Percentiles rank a stretch among this genome's conserved stretches.
phyloP scores from a whole-genome alignment of 352 stramenopile species.

The Globisporangium cystogenes region DNA sequence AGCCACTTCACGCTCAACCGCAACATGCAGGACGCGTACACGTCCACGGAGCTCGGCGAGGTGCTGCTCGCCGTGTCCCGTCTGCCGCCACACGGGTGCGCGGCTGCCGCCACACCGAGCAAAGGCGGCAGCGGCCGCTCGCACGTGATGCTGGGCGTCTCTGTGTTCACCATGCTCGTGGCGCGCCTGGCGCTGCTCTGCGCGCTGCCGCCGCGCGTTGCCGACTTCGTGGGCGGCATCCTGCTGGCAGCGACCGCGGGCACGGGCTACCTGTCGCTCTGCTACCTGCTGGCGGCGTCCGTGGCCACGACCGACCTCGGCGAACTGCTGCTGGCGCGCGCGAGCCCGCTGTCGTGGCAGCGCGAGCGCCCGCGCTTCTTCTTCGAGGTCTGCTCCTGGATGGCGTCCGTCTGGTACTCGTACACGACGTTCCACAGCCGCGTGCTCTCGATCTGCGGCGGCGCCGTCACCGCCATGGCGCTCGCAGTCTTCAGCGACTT shows the following conservation, averaged over 20 bases:
- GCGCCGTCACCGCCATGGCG: conserved; percentile 28
- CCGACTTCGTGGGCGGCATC: conserved; percentile 45
- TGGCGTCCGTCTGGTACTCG: conserved; percentile 60
- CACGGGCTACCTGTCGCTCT: conserved; percentile 40
- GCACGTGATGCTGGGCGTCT: conserved; percentile 24
- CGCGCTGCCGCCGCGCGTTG: conserved; percentile 29
- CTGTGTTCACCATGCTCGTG: conserved; percentile 20
- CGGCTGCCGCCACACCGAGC: conserved; percentile 2
- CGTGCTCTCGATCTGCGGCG: conserved; percentile 36
- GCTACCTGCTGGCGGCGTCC: conserved; percentile 27
- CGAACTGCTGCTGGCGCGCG: conserved; percentile 44
- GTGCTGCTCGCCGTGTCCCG: conserved; percentile 35
- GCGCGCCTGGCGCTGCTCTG: conserved; percentile 23
- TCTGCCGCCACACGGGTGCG: conserved; percentile 13
- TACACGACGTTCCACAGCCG: conserved; percentile 51
- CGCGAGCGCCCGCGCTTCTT: conserved; percentile 51
- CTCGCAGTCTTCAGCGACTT: conserved; percentile 57
- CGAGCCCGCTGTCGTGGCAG: conserved; percentile 42
- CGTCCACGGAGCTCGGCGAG: conserved; percentile 37
- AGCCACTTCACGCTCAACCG: conserved; percentile 4
- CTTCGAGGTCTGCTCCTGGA: conserved; percentile 69
- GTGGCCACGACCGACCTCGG: conserved; percentile 22
- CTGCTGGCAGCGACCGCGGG: conserved; percentile 45
- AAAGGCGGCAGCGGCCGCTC: conserved; percentile 9
- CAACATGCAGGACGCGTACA: conserved; percentile 13